These are phyloP conservation scores for Boletus chippewaensis DNA, from an alignment of 1,284 basidiomycete genomes.

Conservation along the genomic window DNA sequence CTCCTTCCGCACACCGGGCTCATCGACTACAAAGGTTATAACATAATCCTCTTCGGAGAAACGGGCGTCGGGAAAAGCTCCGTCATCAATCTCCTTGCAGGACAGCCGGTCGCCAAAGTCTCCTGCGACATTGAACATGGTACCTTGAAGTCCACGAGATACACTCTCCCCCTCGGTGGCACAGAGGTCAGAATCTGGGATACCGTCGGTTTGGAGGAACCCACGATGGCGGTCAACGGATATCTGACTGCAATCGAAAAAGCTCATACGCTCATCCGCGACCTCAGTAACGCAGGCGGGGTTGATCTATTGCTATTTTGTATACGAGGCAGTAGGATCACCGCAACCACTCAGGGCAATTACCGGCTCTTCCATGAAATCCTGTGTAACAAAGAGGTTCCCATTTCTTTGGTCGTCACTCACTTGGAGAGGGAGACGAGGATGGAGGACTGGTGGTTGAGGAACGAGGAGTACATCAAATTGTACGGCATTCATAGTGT, in stretches of 20 bases:
- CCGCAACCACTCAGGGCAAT: slow-evolving; percentile 31
- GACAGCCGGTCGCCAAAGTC: slow-evolving; percentile 20
- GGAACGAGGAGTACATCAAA: slow-evolving; percentile 31
- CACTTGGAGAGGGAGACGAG: slow-evolving; percentile 33
- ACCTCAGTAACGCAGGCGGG: slow-evolving; percentile 27
- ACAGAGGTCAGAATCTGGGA: slow-evolving; percentile 30
- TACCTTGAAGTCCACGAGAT: slow-evolving; percentile 23
- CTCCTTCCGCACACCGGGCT: background rate
- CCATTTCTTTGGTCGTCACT: slow-evolving; percentile 36
- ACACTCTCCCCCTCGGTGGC: slow-evolving; percentile 15
- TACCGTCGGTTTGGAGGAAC: slow-evolving; percentile 39
- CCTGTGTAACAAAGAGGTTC: slow-evolving; percentile 33
- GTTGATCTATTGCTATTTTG: slow-evolving; percentile 36
- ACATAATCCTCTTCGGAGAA: slow-evolving; percentile 30
- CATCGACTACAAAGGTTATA: slow-evolving; percentile 8
- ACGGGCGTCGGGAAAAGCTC: slow-evolving; percentile 32
- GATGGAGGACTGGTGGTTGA: slow-evolving; percentile 38
- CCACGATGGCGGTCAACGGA: slow-evolving; percentile 25
- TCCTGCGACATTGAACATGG: slow-evolving; percentile 25
- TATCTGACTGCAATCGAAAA: slow-evolving; percentile 31
- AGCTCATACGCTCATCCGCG: slow-evolving; percentile 31
- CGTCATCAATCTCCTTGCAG: slow-evolving; percentile 30
- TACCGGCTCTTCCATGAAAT: slow-evolving; percentile 34
- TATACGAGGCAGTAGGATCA: slow-evolving; percentile 35
- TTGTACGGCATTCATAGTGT: slow-evolving; percentile 29